Evolutionary conservation across 208 protist genomes (phyloP).

Genomic region (Leishmania tarentolae): DNA sequence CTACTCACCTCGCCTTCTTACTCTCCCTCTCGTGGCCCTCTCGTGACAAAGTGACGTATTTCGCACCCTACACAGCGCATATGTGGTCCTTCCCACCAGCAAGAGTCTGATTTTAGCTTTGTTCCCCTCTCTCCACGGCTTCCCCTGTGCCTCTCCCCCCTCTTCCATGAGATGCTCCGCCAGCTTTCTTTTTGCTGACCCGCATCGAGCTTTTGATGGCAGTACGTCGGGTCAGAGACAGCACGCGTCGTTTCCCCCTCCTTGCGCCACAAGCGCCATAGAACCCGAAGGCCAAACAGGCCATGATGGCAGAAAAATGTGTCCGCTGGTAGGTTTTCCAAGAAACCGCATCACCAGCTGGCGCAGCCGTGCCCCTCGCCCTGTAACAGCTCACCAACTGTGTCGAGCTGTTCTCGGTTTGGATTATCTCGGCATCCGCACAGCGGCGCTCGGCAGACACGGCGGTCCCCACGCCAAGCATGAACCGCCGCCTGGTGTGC

Average conservation of each 20-base stretch:
- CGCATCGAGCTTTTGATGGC: not conserved
- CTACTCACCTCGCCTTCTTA: not conserved
- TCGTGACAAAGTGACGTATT: not conserved
- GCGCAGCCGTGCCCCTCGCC: constrained; percentile 21
- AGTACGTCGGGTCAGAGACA: not conserved
- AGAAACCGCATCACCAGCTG: not conserved
- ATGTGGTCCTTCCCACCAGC: not conserved
- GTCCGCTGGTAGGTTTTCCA: not conserved
- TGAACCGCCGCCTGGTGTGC: not conserved
- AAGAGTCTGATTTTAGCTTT: not conserved
- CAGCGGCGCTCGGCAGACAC: not conserved
- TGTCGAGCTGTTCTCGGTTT: constrained; percentile 11
- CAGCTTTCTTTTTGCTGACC: constrained; percentile 2
- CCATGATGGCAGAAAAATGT: not conserved
- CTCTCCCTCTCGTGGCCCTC: not conserved
- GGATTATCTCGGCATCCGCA: not conserved
- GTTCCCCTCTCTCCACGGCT: constrained; percentile 4
- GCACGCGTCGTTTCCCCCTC: not conserved
- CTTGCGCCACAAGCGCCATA: not conserved
- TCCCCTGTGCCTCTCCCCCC: not conserved
- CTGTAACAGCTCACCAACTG: constrained; percentile 33
- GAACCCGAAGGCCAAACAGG: not conserved
- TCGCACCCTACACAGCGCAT: not conserved
- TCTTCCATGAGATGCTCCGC: constrained; percentile 8
- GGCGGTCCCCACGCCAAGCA: too few species aligned